phyloP scores from a whole-genome alignment of 2,329 filamentous ascomycete species.

The Fusarium tupiense region DNA sequence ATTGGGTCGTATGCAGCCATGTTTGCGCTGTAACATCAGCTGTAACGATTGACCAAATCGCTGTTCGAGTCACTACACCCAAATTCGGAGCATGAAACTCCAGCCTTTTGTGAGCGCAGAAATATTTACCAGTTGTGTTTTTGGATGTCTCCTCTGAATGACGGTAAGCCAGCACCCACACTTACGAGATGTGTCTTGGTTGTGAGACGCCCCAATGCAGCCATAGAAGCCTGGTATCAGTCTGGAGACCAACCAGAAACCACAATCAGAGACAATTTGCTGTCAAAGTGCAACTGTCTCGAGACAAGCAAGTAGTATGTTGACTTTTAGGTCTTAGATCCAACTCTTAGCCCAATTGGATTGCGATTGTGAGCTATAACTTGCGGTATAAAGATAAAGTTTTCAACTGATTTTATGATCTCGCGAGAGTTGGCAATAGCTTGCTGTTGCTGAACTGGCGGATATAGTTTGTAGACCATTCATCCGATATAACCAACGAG shows the following conservation, averaged over 20 bases:
- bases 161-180: constrained; percentile 7
- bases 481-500: not conserved
- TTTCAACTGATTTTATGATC: not conserved
- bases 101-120: constrained; percentile 1
- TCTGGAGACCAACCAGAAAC: not conserved
- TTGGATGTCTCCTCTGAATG: not conserved
- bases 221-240: constrained; percentile 5
- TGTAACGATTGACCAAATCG: constrained; percentile 11
- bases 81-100: constrained; percentile 28
- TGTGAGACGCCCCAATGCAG: constrained; percentile 29
- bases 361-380: not conserved
- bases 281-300: constrained; percentile 17
- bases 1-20: constrained; percentile 8
- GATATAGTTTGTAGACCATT: not conserved
- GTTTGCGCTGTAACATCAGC: constrained; percentile 8
- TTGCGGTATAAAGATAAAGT: not conserved
- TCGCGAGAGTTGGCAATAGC: not conserved
- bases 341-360: not conserved
- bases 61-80: constrained; percentile 21
- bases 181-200: constrained; percentile 13
- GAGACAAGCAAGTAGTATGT: not conserved
- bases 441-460: not conserved
- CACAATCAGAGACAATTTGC: constrained; percentile 7
- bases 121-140: not conserved
- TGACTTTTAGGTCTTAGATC: constrained; percentile 1